These are phyloP conservation scores for Colletotrichum lindemuthianum DNA, from an alignment of 2,329 filamentous ascomycete species.

Conservation along the genomic window DNA sequence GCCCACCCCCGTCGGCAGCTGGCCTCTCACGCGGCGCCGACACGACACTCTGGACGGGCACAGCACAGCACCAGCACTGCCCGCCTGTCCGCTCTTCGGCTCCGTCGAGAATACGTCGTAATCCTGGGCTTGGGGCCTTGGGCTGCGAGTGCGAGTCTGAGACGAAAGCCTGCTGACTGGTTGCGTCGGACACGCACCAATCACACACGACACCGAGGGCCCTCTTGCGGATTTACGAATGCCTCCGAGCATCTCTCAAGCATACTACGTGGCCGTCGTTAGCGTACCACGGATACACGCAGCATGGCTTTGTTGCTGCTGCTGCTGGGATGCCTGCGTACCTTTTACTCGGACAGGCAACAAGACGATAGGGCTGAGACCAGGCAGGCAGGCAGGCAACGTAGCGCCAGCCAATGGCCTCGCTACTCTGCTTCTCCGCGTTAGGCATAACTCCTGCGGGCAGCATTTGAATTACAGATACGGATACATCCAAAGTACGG, in stretches of 20 bases:
- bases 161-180: constrained; percentile 24
- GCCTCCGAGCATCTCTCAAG: constrained; percentile 15
- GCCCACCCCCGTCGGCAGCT: constrained; percentile 7
- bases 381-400: constrained; percentile 13
- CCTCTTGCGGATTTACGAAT: constrained; percentile 30
- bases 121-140: background rate
- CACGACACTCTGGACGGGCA: constrained; percentile 4
- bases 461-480: too few relatives aligned
- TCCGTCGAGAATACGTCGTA: constrained; percentile 9
- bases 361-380: constrained; percentile 18
- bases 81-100: constrained; percentile 19
- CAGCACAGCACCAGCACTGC: constrained; percentile 22
- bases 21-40: constrained; percentile 13
- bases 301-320: background rate
- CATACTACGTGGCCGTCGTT: background rate
- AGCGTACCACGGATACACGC: background rate
- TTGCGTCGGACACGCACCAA: constrained; percentile 27
- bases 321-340: background rate
- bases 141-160: constrained; percentile 27
- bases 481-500: too few relatives aligned
- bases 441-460: constrained; percentile 23
- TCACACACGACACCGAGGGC: constrained; percentile 18
- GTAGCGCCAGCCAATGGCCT: constrained; percentile 18
- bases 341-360: background rate
- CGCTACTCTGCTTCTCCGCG: constrained; percentile 16